Base-by-base conservation (phyloP, 495 filamentous ascomycete genomes). In the Aspergillus kassunensis region DNA sequence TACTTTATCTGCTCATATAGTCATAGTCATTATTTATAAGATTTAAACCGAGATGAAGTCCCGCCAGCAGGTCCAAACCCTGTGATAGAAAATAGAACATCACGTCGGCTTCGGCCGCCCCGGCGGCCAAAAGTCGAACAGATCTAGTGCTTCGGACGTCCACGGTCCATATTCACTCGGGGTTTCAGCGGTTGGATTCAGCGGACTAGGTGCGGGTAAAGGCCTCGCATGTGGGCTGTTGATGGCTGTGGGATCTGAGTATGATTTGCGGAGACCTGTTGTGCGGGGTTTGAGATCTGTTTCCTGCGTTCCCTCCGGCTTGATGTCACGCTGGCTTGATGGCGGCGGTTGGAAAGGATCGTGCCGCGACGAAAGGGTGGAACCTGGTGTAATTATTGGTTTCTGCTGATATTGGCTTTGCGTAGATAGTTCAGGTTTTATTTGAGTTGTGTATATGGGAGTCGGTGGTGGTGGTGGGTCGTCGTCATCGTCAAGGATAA, bases 71-170 rank as follows among this genome's bases (percentile, higher is more conserved):
- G 27, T 18, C 31, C 55, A 57, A 62, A 64, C 60, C 61, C 53
- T 52, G 19, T 19, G 21, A 27, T 27, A 27, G 24, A 27, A 27
- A 11, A 23, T 12, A 21, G 11, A 15, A 13, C 18, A 45, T 57
- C 42, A 63, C n/a, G 6, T 25, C 19, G 69, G 68, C 33, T 68
- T 75, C n/a, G 60, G 61, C 29, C 66, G 61, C 10, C 69, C 71
- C 4, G 62, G 65, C 10, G 71, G 73, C 73, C 73, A 76, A 41
- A 79, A 84, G 19, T 78, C 79, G 57, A 84, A 83, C 16, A 85
- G 59, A 58, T 85, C 79, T 44, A 74, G 70, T 6, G 80, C 81
- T 58, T 85, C 82, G 0, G 69, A 64, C 15, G 80, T 81, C 82
- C 82, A 85, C 6, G 79, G 74, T 0, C 77, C 70, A 50, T 66